phyloP scores from a whole-genome alignment of 2,329 filamentous ascomycete species.

The Elsinoe arachidis region DNA sequence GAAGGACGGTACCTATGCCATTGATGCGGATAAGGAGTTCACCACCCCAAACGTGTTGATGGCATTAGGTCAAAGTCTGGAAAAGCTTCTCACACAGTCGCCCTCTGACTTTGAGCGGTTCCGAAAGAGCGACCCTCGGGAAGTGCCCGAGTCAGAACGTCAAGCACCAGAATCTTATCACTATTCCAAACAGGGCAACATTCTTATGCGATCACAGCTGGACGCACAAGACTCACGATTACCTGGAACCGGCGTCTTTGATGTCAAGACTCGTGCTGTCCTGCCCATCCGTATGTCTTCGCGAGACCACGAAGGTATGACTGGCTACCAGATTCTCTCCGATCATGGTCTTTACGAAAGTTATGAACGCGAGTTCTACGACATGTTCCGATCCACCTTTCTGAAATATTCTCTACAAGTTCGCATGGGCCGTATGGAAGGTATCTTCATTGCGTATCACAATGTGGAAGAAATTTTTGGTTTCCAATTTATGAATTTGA shows the following conservation, averaged over 20 bases:
- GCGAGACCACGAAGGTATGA: conserved; percentile 58
- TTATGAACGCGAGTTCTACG: conserved; percentile 90
- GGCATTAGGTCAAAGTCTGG: conserved; percentile 91
- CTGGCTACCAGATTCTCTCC: conserved; percentile 77
- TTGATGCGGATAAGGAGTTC: conserved; percentile 91
- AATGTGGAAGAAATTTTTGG: conserved; percentile 94
- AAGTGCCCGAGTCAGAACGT: conserved; percentile 63
- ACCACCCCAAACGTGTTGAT: conserved; percentile 78
- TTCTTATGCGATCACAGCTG: conserved; percentile 89
- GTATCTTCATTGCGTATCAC: conserved; percentile 94
- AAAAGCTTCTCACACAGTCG: conserved; percentile 80
- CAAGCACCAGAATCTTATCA: conserved; percentile 72
- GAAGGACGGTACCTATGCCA: conserved; percentile 80
- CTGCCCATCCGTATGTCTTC: conserved; percentile 86
- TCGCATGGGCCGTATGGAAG: conserved; percentile 96
- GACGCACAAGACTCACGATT: conserved; percentile 81
- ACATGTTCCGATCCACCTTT: conserved; percentile 92
- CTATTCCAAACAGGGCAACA: conserved; percentile 76
- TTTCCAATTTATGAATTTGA: conserved; percentile 83
- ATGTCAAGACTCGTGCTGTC: conserved; percentile 90
- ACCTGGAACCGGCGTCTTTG: conserved; percentile 88
- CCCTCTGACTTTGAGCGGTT: conserved; percentile 82
- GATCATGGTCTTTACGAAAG: conserved; percentile 76
- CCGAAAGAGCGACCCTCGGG: conserved; percentile 56
- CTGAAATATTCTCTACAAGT: conserved; percentile 96